Evolutionary conservation across 1,284 basidiomycete species (phyloP).

Genomic region (Grifola frondosa): DNA sequence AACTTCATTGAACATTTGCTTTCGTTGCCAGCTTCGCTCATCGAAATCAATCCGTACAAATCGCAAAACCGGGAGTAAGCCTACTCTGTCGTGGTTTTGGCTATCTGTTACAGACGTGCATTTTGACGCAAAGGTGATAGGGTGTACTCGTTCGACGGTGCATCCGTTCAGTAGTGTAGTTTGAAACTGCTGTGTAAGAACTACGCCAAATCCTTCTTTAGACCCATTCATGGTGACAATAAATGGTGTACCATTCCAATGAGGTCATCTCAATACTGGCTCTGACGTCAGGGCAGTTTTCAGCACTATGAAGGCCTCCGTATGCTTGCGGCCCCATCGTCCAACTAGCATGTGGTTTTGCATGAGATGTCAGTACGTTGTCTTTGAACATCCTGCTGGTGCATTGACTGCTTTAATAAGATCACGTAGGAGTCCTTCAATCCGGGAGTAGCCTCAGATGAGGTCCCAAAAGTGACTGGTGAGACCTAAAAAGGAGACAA

Average conservation of each 20-base stretch:
- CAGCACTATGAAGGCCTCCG: constrained; percentile 11
- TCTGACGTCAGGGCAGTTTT: constrained; percentile 13
- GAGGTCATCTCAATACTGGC: constrained; percentile 13
- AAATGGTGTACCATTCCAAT: constrained; percentile 13
- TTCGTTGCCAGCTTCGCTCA: no score
- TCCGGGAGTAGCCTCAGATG: constrained; percentile 6
- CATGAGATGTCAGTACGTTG: constrained; percentile 4
- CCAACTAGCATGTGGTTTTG: constrained; percentile 1
- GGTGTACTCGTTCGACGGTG: constrained; percentile 8
- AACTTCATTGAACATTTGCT: no score
- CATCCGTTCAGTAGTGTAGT: constrained; percentile 8
- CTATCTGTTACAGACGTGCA: constrained; percentile 11
- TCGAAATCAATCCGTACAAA: no score
- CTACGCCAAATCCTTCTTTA: constrained; percentile 15
- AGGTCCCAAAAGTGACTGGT: constrained; percentile 25
- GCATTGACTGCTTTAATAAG: constrained; percentile 4
- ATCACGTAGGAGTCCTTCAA: constrained; percentile 12
- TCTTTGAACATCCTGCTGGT: constrained; percentile 3
- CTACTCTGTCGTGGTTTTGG: no score
- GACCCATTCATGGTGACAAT: constrained; percentile 16
- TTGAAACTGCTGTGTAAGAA: constrained; percentile 8
- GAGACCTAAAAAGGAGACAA: constrained; percentile 26
- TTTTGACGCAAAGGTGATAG: constrained; percentile 18
- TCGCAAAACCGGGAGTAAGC: no score
- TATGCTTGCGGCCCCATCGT: constrained; percentile 6